Percentiles rank a stretch among this genome's conserved stretches.
These are phyloP conservation scores for Trichosanthes truncata DNA, from an alignment of 306 rosid genomes.

Conservation along the genomic window DNA sequence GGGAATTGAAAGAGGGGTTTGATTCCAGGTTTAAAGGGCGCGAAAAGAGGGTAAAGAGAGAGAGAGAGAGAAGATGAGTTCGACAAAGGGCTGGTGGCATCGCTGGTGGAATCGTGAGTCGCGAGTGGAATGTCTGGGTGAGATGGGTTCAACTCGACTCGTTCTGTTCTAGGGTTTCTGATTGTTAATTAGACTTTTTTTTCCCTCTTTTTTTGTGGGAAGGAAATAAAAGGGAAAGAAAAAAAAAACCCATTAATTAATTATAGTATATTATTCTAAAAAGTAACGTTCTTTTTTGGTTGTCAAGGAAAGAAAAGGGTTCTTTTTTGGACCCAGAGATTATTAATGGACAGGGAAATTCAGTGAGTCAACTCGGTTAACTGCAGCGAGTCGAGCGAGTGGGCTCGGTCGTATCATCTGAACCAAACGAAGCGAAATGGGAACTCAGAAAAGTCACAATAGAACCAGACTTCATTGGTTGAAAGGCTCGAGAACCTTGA, in stretches of 20 bases:
- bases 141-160: constrained; percentile 14
- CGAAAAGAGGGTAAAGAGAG: constrained; percentile 12
- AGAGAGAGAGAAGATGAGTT: not conserved
- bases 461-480: not conserved
- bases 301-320: not conserved
- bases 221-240: not conserved
- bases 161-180: constrained; percentile 6
- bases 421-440: not conserved
- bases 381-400: not conserved
- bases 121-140: constrained; percentile 16
- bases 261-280: not conserved
- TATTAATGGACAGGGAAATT: not conserved
- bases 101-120: constrained; percentile 19
- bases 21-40: constrained; percentile 12
- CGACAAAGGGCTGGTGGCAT: constrained; percentile 10
- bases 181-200: not conserved
- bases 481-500: not conserved
- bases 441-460: not conserved
- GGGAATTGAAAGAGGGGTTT: not conserved
- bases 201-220: no score
- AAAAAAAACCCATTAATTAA: not conserved
- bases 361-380: not conserved
- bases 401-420: not conserved
- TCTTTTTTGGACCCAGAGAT: not conserved
- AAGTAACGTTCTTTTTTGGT: not conserved